These are phyloP conservation scores for Suillus sp. DNA, from an alignment of 768 basidiomycete species.

Conservation along the genomic window DNA sequence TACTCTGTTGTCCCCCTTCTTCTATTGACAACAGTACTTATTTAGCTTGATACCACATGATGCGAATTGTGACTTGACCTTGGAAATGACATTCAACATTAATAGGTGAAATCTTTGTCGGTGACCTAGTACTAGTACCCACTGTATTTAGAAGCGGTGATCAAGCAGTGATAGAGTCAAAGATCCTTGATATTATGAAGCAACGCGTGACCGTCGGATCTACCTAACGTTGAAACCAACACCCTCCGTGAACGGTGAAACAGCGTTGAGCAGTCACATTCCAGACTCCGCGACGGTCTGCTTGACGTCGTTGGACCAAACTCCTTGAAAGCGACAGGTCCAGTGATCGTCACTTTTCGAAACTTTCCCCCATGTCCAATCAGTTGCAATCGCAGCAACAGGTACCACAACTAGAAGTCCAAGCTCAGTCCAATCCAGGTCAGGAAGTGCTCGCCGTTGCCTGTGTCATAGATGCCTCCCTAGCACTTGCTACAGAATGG, in stretches of 20 bases:
- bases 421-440: slow-evolving; percentile 17
- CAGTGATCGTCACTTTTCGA: not conserved
- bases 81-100: not conserved
- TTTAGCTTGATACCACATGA: slow-evolving; percentile 2
- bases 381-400: slow-evolving; percentile 7
- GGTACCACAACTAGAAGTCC: not conserved
- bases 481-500: slow-evolving; percentile 58
- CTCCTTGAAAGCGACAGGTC: not conserved
- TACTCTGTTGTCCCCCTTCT: not conserved
- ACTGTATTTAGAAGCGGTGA: not conserved
- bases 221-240: not conserved
- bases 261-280: not conserved
- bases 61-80: not conserved
- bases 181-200: not conserved
- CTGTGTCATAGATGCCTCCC: slow-evolving; percentile 63
- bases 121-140: not conserved
- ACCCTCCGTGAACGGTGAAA: not conserved
- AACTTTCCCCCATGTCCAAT: not conserved
- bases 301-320: not conserved
- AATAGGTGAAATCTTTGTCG: not conserved
- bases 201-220: not conserved
- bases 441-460: slow-evolving; percentile 49
- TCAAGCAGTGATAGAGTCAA: not conserved
- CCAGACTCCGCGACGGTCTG: slow-evolving; percentile 7
- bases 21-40: slow-evolving; percentile 4